Percentiles rank a stretch among this genome's conserved stretches.
phyloP scores from a whole-genome alignment of 148 eudicot genomes.

The Arbutus unedo region DNA sequence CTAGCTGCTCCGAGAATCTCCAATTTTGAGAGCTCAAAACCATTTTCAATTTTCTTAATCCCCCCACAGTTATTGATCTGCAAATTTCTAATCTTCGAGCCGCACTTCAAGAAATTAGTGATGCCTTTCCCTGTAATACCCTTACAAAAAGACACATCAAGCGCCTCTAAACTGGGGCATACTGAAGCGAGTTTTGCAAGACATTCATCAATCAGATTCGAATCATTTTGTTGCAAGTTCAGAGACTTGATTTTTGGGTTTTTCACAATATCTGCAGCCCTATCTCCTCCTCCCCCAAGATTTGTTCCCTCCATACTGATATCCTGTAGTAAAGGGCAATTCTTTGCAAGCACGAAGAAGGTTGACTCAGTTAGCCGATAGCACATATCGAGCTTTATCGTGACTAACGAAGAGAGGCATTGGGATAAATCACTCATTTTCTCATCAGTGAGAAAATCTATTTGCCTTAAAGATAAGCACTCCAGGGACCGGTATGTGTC shows the following conservation, averaged over 20 bases:
- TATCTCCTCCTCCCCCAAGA: conserved; percentile 34
- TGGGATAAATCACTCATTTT: conserved; percentile 32
- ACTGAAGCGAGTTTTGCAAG: conserved; percentile 39
- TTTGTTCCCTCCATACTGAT: conserved; percentile 47
- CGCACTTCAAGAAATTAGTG: conserved; percentile 36
- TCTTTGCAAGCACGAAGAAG: conserved; percentile 38
- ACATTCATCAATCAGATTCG: conserved; percentile 39
- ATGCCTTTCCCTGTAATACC: conserved; percentile 45
- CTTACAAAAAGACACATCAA: conserved; percentile 46
- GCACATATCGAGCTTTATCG: conserved; percentile 45
- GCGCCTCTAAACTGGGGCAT: conserved; percentile 55
- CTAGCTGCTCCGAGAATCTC: conserved; percentile 41
- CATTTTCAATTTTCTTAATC: conserved; percentile 48
- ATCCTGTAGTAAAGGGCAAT: conserved; percentile 39
- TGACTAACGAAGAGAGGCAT: conserved; percentile 31
- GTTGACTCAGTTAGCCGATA: conserved; percentile 33
- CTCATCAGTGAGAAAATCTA: conserved; percentile 38
- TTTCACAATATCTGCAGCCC: conserved; percentile 18
- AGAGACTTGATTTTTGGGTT: conserved; percentile 35
- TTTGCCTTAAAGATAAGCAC: conserved; percentile 34
- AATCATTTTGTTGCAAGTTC: conserved; percentile 30
- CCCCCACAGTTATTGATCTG: conserved; percentile 39
- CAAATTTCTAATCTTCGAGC: conserved; percentile 41
- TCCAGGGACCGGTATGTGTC: conserved; percentile 34
- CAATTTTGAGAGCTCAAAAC: conserved; percentile 37